Percentiles rank a stretch among this genome's conserved stretches.
Conservation (phyloP, 148 eudicot species). For the Limonium bicolor region DNA sequence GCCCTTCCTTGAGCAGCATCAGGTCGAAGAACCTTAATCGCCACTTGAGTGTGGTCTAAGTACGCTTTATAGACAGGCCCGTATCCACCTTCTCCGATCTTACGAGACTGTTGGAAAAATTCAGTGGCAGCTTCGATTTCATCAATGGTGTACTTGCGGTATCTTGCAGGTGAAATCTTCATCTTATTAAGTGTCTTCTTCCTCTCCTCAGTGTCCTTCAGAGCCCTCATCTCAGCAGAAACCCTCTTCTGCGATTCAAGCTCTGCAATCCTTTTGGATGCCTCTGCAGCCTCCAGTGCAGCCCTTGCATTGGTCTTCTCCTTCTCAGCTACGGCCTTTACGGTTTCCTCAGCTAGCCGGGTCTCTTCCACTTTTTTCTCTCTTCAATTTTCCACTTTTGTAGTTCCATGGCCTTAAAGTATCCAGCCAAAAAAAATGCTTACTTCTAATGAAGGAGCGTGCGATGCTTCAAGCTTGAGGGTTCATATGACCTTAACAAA, state of each 20-base stretch:
- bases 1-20: slow-evolving; percentile 6
- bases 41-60: slow-evolving; percentile 4
- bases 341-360: not conserved
- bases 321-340: slow-evolving; percentile 1
- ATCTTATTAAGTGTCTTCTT: not conserved
- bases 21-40: slow-evolving; percentile 6
- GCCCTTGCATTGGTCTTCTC: not conserved
- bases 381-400: not conserved
- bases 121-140: slow-evolving; percentile 4
- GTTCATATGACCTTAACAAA: too few species aligned
- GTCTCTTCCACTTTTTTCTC: not conserved
- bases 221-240: not conserved
- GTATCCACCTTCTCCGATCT: slow-evolving; percentile 9
- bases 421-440: too few species aligned
- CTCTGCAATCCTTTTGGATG: slow-evolving; percentile 1
- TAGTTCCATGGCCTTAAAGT: slow-evolving; percentile 7
- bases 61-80: slow-evolving; percentile 2
- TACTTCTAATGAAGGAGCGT: too few species aligned
- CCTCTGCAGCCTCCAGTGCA: slow-evolving; percentile 5
- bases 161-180: not conserved
- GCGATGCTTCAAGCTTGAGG: too few species aligned
- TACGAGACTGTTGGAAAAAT: not conserved
- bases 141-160: slow-evolving; percentile 6
- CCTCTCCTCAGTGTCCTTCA: slow-evolving; percentile 1
- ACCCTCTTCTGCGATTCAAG: slow-evolving; percentile 4